These are phyloP conservation scores for Dictyostelium firmibasis DNA, from an alignment of 78 protist genomes.

Conservation along the genomic window DNA sequence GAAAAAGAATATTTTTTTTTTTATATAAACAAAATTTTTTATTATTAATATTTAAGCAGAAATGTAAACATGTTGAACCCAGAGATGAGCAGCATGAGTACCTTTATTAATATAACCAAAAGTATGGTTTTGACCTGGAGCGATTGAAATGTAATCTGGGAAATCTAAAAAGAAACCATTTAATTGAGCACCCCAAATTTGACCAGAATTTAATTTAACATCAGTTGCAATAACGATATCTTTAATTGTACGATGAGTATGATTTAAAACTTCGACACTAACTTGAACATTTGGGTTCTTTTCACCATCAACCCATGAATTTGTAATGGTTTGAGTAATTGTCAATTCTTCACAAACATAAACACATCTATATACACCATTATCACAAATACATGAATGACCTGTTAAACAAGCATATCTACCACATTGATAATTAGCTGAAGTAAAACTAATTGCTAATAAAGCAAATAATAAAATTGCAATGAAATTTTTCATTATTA, in stretches of 20 bases:
- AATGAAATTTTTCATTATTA: neutral
- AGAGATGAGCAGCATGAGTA: neutral
- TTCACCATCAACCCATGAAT: constrained; percentile 8
- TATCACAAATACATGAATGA: constrained; percentile 23
- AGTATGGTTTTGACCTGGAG: neutral
- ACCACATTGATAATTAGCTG: neutral
- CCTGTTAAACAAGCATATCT: neutral
- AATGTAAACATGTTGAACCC: neutral
- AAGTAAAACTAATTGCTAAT: neutral
- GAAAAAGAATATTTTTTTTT: too few species aligned
- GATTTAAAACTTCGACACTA: too few species aligned
- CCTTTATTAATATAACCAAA: constrained; percentile 33
- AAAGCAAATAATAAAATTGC: neutral
- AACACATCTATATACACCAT: too few species aligned
- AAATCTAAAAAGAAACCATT: neutral
- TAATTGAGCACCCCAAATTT: too few species aligned
- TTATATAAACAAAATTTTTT: too few species aligned
- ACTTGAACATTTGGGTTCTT: constrained; percentile 7
- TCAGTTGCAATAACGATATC: too few species aligned
- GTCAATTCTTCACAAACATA: constrained; percentile 1
- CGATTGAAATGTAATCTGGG: constrained; percentile 11
- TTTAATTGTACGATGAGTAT: too few species aligned
- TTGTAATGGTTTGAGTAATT: neutral
- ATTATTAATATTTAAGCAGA: neutral
- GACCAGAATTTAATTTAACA: too few species aligned